Evolutionary conservation across 164 flowering plant genomes (phyloP).

Genomic region (Annona squamosa): DNA sequence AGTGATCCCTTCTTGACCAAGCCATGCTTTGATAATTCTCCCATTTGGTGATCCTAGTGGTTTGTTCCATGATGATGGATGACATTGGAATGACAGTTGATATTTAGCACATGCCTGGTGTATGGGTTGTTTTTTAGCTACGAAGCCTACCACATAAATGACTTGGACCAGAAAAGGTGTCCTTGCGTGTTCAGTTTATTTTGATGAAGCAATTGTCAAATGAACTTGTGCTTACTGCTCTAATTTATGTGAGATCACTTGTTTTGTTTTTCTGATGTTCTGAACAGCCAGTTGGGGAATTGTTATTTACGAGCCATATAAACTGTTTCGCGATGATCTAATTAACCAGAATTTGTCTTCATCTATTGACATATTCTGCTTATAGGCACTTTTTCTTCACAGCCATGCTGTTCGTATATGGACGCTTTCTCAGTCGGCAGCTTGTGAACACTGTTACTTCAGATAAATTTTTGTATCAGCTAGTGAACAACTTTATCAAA

Average conservation of each 20-base stretch:
- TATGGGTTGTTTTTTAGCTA: background rate
- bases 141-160: background rate
- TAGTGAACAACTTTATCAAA: slow-evolving; percentile 66
- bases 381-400: slow-evolving; percentile 98
- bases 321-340: background rate
- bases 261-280: no score
- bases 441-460: slow-evolving; percentile 81
- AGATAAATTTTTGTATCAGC: slow-evolving; percentile 59
- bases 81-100: no score
- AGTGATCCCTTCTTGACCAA: background rate
- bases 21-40: background rate
- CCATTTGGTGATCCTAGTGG: background rate
- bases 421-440: slow-evolving; percentile 80
- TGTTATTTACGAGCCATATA: background rate
- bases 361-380: slow-evolving; percentile 7
- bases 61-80: background rate
- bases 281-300: background rate
- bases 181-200: background rate
- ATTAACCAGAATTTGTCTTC: background rate
- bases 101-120: background rate
- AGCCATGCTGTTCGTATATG: slow-evolving; percentile 90
- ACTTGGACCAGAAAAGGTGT: background rate
- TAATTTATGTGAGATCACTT: background rate
- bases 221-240: background rate
- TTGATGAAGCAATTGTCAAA: background rate